Evolutionary conservation across 202 grass and related monocot genomes (phyloP), one percentile per base, ranked within the genome.

Genomic region (Brachypodium distachyon): DNA sequence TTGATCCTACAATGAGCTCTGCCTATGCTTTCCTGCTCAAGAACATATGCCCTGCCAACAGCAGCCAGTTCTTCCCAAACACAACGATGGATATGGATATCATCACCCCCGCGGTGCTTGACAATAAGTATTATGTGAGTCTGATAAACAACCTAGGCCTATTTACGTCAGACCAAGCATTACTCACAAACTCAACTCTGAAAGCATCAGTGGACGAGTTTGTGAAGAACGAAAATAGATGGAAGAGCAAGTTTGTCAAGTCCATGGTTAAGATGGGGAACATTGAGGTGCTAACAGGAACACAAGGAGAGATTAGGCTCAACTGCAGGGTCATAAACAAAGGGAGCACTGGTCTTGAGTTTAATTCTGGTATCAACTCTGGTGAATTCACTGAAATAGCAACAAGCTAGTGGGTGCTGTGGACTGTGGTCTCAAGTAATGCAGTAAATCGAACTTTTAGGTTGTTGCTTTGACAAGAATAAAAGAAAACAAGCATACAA

Each of bases 231-330:
- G 79, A 87, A 37, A 76, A 58, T 12, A 77, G 11, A 7, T 97
- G 90, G 87, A 89, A 86, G 63, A 61, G 77, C 33, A 87, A 87
- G 73, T 93, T 97, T 36, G 61, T 66, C 17, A 88, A 84, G 79
- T 49, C 90, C 39, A 92, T 96, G 89, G 82, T 93, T 1, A 93
- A 90, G 77, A 97, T 97, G 93, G 87, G 93, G 23, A 26, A 61
- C 50, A 88, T 93, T 50, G 73, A 93, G 72, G 85, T 93, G 69
- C 60, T 90, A 17, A 97, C 93, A 0, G 90, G 90, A 3, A 97
- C 85, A 25, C 79, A 90, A 2, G 90, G 93, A 4, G 81, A 97
- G 80, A 86, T 97, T 44, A 84, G 93, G 67, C 72, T 84, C 48
- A 90, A 84, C 63, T 97, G 93, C 81, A 93, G 93, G 55, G 87